A percentile compares a stretch with the other conserved stretches of the same genome.
Conservation (phyloP, 202 grass and related monocot species). For the Dendrocalamus latiflorus region DNA sequence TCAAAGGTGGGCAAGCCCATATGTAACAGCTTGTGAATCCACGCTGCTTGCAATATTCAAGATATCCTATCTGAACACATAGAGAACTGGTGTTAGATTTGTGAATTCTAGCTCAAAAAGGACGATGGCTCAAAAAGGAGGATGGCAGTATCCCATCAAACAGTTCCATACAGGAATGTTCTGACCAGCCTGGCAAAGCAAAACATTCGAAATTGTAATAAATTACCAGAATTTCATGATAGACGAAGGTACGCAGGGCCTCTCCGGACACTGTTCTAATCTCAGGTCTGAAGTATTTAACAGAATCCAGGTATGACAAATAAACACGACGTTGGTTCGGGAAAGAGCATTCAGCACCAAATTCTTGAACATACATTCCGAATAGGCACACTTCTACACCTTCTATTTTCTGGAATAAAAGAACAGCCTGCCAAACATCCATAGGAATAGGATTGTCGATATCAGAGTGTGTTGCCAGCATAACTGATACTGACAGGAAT, state of each 20-base stretch:
- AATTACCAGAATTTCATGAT: constrained; percentile 99
- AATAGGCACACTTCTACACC: constrained; percentile 99
- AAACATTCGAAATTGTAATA: constrained; percentile 15
- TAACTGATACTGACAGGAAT: constrained; percentile 22
- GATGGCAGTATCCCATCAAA: background rate
- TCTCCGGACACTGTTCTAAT: constrained; percentile 83
- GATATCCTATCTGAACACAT: constrained; percentile 84
- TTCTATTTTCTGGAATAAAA: constrained; percentile 99
- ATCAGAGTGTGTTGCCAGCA: background rate
- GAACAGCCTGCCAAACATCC: constrained; percentile 73
- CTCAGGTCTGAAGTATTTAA: constrained; percentile 99
- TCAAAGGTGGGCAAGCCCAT: constrained; percentile 96
- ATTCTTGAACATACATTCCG: constrained; percentile 99
- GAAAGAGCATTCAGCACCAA: constrained; percentile 81
- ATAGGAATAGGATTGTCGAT: background rate
- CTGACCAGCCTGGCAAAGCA: constrained; percentile 2
- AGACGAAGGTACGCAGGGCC: constrained; percentile 87
- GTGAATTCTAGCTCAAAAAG: constrained; percentile 1
- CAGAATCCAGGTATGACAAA: constrained; percentile 98
- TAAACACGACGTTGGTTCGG: constrained; percentile 97
- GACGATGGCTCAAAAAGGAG: background rate
- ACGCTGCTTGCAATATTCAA: constrained; percentile 98
- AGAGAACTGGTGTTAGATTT: constrained; percentile 8
- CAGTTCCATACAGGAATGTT: constrained; percentile 6
- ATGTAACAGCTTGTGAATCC: constrained; percentile 99